Conservation (phyloP, 768 basidiomycete genomes). For the Lactifluus subvellereus region DNA sequence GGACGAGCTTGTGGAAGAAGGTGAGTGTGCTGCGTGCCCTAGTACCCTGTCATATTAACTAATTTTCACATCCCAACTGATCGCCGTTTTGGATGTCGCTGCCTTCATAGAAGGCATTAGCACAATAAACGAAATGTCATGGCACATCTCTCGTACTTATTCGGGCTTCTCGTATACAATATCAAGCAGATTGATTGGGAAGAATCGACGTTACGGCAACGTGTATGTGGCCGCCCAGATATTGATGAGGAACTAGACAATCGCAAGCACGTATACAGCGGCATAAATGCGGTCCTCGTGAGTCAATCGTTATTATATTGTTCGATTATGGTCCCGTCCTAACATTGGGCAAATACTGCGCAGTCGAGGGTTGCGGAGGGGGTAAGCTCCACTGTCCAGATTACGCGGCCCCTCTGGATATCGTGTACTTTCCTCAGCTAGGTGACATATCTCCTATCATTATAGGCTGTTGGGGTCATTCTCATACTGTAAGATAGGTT, state of each 20-base stretch:
- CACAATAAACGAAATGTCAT: constrained; percentile 64
- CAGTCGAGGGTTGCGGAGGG: constrained; percentile 75
- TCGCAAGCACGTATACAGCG: constrained; percentile 72
- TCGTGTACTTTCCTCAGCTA: constrained; percentile 93
- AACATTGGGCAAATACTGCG: constrained; percentile 10
- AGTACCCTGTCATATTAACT: neutral
- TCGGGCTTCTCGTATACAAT: neutral
- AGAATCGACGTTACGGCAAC: constrained; percentile 58
- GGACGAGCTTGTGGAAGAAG: constrained; percentile 61
- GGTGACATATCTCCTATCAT: constrained; percentile 40
- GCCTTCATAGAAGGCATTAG: constrained; percentile 63
- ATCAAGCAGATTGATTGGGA: constrained; percentile 85
- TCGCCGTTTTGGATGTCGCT: constrained; percentile 49
- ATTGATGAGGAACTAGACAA: constrained; percentile 86
- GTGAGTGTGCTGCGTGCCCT: constrained; percentile 33
- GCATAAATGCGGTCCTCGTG: constrained; percentile 79
- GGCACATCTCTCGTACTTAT: constrained; percentile 18
- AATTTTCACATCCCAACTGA: constrained; percentile 41
- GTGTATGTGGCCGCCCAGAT: constrained; percentile 70
- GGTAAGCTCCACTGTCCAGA: constrained; percentile 53
- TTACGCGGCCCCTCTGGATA: constrained; percentile 66
- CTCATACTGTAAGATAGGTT: constrained; percentile 42
- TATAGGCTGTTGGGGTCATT: constrained; percentile 4
- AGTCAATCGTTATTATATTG: constrained; percentile 25
- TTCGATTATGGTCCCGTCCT: neutral